phyloP scores from a whole-genome alignment of 164 flowering plant species.

The Kalanchoe fedtschenkoi region DNA sequence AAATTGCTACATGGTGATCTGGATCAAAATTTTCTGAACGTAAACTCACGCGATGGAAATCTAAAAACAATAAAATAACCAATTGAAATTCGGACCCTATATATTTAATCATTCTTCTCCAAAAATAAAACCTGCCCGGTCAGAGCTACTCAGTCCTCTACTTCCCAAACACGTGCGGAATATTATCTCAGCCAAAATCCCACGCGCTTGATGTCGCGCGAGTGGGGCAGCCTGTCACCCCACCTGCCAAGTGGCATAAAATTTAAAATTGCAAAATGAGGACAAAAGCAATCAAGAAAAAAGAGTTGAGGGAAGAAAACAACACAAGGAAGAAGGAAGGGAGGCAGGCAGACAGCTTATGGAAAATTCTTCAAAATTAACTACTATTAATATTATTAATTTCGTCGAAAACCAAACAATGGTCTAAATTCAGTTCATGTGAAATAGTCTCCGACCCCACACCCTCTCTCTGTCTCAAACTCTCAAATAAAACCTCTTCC shows the following conservation, averaged over 20 bases:
- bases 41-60: too few relatives aligned
- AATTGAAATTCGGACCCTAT: too few relatives aligned
- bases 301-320: not conserved
- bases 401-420: not conserved
- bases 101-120: not conserved
- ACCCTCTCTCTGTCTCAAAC: not conserved
- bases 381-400: not conserved
- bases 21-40: too few relatives aligned
- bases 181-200: not conserved
- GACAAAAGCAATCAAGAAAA: not conserved
- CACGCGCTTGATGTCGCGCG: not conserved
- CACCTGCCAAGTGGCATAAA: conserved; percentile 2
- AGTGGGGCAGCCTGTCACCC: not conserved
- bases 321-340: too few relatives aligned
- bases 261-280: not conserved
- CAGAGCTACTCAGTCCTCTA: not conserved
- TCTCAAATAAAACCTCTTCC: not conserved
- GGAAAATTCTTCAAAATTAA: not conserved
- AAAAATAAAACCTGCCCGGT: not conserved
- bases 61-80: too few relatives aligned
- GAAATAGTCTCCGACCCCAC: conserved; percentile 3
- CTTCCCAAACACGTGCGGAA: conserved; percentile 2
- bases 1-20: too few relatives aligned
- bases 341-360: too few relatives aligned
- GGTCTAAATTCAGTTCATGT: conserved; percentile 1